A percentile compares a stretch with the other conserved stretches of the same genome.
Evolutionary conservation across 768 basidiomycete species (phyloP).

Genomic region (Vararia minispora): DNA sequence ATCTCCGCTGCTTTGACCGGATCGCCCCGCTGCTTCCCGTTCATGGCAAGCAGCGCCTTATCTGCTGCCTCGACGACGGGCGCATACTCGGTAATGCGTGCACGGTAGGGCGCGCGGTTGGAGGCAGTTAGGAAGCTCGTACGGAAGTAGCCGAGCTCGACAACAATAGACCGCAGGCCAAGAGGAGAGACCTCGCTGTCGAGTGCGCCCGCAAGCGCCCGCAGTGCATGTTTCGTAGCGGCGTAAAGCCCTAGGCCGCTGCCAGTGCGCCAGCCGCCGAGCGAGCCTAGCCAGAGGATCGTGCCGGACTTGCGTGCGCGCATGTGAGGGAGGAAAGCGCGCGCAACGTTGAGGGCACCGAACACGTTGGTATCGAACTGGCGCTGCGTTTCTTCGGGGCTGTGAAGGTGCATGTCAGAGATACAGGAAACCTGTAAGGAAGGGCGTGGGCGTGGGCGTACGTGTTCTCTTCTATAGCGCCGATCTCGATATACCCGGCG

Average conservation of each 20-base stretch:
- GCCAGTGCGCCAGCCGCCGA: slow-evolving; percentile 7
- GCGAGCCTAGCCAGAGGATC: slow-evolving; percentile 12
- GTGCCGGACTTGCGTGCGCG: slow-evolving; percentile 12
- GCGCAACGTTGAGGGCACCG: slow-evolving; percentile 13
- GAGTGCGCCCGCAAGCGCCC: slow-evolving; percentile 13
- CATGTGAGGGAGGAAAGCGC: slow-evolving; percentile 15
- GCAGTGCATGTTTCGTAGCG: background rate
- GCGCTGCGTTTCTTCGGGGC: slow-evolving; percentile 14
- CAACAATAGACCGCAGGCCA: slow-evolving; percentile 26
- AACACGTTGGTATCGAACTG: slow-evolving; percentile 17
- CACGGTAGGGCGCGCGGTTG: slow-evolving; percentile 1
- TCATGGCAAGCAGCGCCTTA: slow-evolving; percentile 19
- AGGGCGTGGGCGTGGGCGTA: background rate
- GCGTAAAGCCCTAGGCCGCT: background rate
- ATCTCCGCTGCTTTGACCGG: slow-evolving; percentile 25
- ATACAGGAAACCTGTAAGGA: background rate
- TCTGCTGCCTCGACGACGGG: slow-evolving; percentile 12
- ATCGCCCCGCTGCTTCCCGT: slow-evolving; percentile 17
- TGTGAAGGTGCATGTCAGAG: background rate
- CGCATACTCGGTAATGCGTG: slow-evolving; percentile 14
- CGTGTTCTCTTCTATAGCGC: slow-evolving; percentile 15
- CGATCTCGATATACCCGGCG: slow-evolving; percentile 7
- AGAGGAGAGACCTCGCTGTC: slow-evolving; percentile 14
- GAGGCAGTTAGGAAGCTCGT: slow-evolving; percentile 21
- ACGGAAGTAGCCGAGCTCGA: slow-evolving; percentile 31